phyloP scores from a whole-genome alignment of 176 grass and related monocot species.

The Secale cereale region DNA sequence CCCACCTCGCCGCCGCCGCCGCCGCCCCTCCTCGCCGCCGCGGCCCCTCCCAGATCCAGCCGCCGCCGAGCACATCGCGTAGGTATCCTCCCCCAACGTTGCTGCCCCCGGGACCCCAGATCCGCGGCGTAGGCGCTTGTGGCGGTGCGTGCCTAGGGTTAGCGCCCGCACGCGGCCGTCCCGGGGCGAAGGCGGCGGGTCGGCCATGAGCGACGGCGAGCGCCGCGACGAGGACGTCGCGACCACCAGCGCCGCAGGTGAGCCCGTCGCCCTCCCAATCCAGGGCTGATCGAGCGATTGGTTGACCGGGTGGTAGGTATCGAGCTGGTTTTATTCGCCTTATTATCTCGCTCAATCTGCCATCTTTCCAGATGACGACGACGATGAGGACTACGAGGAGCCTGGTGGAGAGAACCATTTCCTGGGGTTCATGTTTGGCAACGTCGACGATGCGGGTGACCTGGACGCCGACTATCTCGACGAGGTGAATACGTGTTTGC shows the following conservation, averaged over 20 bases:
- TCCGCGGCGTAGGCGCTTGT: not conserved
- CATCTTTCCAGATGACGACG: constrained; percentile 52
- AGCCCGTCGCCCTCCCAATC: not conserved
- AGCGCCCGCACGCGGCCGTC: not conserved
- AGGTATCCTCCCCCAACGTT: not conserved
- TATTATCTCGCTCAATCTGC: not conserved
- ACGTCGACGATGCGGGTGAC: constrained; percentile 92
- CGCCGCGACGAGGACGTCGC: constrained; percentile 32
- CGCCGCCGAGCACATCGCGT: not conserved
- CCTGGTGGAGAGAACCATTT: constrained; percentile 61
- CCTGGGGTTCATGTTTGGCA: constrained; percentile 97
- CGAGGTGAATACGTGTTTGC: constrained; percentile 41
- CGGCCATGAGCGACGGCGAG: constrained; percentile 41
- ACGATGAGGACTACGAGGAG: constrained; percentile 88
- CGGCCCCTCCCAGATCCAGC: not conserved
- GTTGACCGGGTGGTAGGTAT: not conserved
- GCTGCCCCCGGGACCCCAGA: not conserved
- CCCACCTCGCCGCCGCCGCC: not conserved
- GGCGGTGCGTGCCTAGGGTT: constrained; percentile 30
- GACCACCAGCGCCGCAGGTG: constrained; percentile 40
- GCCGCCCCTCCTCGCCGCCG: not conserved
- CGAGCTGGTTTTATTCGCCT: not conserved
- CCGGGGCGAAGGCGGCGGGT: not conserved
- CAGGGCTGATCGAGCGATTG: not conserved
- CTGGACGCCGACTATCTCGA: constrained; percentile 98